These are phyloP conservation scores for Aspergillus conjunctus DNA, from an alignment of 495 filamentous ascomycete species.

Conservation along the genomic window DNA sequence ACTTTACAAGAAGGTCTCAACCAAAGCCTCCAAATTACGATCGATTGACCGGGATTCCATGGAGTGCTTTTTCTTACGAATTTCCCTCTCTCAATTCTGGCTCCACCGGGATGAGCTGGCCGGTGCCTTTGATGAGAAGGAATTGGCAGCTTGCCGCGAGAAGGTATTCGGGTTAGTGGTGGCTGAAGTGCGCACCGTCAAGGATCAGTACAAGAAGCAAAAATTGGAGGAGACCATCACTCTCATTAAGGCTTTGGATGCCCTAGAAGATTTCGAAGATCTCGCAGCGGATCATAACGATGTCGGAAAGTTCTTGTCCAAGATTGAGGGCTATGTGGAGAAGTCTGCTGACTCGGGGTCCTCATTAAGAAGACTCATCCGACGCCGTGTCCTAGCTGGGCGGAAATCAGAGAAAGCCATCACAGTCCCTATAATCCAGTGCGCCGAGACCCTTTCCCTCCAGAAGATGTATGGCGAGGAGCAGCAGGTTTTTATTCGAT, in stretches of 20 bases:
- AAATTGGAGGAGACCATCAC: slow-evolving; percentile 45
- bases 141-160: slow-evolving; percentile 38
- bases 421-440: slow-evolving; percentile 38
- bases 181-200: slow-evolving; percentile 42
- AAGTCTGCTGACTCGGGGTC: slow-evolving; percentile 42
- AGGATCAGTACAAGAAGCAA: slow-evolving; percentile 45
- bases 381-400: slow-evolving; percentile 43
- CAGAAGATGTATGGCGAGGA: slow-evolving; percentile 46
- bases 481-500: slow-evolving; percentile 45
- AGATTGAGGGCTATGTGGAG: slow-evolving; percentile 44
- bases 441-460: slow-evolving; percentile 40
- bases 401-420: slow-evolving; percentile 35
- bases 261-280: slow-evolving; percentile 50
- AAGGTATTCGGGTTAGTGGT: slow-evolving; percentile 41
- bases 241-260: slow-evolving; percentile 47
- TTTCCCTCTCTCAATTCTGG: slow-evolving; percentile 47
- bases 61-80: slow-evolving; percentile 43
- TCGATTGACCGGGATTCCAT: slow-evolving; percentile 43
- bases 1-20: slow-evolving; percentile 36
- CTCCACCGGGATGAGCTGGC: slow-evolving; percentile 35
- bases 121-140: slow-evolving; percentile 34
- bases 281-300: slow-evolving; percentile 39
- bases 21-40: slow-evolving; percentile 40
- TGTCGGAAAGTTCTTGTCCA: slow-evolving; percentile 42
- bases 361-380: slow-evolving; percentile 38